phyloP scores from a whole-genome alignment of 2,329 filamentous ascomycete species.

The Trichoderma afroharzianum region DNA sequence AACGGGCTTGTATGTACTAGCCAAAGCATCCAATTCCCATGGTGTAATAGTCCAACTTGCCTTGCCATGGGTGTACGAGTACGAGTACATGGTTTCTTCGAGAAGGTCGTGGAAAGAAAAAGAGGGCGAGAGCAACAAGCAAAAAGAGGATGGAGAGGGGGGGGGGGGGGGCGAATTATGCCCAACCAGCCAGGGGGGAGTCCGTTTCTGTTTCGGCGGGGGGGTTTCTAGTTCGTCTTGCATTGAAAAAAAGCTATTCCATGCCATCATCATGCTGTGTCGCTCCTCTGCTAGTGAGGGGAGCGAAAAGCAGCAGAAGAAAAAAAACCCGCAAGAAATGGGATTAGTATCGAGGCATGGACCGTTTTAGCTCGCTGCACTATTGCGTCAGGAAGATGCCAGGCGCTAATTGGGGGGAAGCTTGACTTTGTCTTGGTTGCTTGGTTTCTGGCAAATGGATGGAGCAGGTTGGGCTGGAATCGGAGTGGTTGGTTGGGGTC shows the following conservation, averaged over 20 bases:
- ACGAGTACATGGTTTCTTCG: background rate
- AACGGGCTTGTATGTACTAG: background rate
- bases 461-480: conserved; percentile 4
- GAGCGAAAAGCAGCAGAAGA: background rate
- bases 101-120: background rate
- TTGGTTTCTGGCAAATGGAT: background rate
- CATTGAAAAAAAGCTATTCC: background rate
- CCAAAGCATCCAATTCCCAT: background rate
- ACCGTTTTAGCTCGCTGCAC: conserved; percentile 6
- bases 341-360: background rate
- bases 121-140: background rate
- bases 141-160: background rate
- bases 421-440: background rate
- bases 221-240: background rate
- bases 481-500: background rate
- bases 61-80: background rate
- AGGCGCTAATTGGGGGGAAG: background rate
- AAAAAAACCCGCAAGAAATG: conserved; percentile 4
- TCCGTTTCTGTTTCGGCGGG: background rate
- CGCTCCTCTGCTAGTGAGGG: background rate
- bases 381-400: conserved; percentile 13
- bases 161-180: background rate
- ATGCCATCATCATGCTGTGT: conserved; percentile 10
- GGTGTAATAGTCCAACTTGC: background rate
- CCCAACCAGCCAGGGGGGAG: background rate